A percentile compares a stretch with the other conserved stretches of the same genome.
Conservation (phyloP, 345 rosid genomes). For the Populus ilicifolia region DNA sequence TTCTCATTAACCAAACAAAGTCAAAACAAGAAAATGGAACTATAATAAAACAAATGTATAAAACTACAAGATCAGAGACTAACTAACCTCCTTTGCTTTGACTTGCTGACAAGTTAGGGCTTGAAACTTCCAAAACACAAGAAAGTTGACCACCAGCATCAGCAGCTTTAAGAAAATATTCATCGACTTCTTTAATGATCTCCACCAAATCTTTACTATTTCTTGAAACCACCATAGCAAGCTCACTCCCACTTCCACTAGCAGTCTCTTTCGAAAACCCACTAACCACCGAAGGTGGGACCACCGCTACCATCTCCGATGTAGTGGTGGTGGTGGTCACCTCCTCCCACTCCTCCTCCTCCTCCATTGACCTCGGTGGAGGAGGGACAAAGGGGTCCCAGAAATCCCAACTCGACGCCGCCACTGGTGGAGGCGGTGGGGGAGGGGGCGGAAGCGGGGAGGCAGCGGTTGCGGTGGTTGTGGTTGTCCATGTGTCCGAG, state of each 20-base stretch:
- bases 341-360: slow-evolving; percentile 83
- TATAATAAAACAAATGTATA: not conserved
- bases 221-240: slow-evolving; percentile 80
- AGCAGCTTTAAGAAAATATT: slow-evolving; percentile 78
- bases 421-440: slow-evolving; percentile 76
- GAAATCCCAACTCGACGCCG: slow-evolving; percentile 79
- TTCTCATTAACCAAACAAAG: slow-evolving; percentile 6
- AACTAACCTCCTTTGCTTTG: slow-evolving; percentile 54
- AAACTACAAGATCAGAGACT: not conserved
- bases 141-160: slow-evolving; percentile 71
- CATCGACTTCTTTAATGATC: slow-evolving; percentile 90
- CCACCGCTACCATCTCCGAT: slow-evolving; percentile 30
- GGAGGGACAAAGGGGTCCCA: slow-evolving; percentile 81
- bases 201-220: slow-evolving; percentile 75
- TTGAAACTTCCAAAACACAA: slow-evolving; percentile 58
- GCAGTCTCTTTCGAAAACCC: slow-evolving; percentile 57
- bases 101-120: slow-evolving; percentile 32
- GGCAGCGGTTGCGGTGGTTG: slow-evolving; percentile 10
- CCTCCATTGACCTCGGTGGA: slow-evolving; percentile 37
- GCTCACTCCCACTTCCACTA: slow-evolving; percentile 53
- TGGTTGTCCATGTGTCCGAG: slow-evolving; percentile 74
- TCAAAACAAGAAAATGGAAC: not conserved
- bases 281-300: slow-evolving; percentile 50
- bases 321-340: slow-evolving; percentile 26
- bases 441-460: slow-evolving; percentile 42